These are phyloP conservation scores for Colletotrichum graminicola DNA, from an alignment of 2,329 filamentous ascomycete species.

Conservation along the genomic window DNA sequence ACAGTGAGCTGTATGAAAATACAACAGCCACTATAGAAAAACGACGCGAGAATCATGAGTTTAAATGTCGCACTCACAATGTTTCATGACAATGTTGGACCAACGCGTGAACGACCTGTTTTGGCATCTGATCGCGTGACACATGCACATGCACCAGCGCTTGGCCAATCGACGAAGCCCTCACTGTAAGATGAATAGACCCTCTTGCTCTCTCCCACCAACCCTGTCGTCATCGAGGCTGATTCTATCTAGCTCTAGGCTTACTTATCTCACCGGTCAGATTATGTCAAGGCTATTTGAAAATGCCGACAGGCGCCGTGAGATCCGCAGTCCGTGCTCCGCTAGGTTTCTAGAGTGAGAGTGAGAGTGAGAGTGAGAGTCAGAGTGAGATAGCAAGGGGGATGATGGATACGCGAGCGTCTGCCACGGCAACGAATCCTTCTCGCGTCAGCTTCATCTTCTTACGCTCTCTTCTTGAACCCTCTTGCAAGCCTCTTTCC, in stretches of 20 bases:
- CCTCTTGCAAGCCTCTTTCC: not conserved
- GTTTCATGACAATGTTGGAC: not conserved
- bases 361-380: not conserved
- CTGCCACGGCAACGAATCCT: slow-evolving; percentile 22
- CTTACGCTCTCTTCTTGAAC: not conserved
- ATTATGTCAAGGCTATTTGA: not conserved
- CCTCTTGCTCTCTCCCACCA: not conserved
- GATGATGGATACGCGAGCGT: slow-evolving; percentile 20
- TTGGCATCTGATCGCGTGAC: not conserved
- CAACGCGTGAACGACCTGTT: not conserved
- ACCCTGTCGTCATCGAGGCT: not conserved
- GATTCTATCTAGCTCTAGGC: not conserved
- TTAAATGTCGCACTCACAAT: not conserved
- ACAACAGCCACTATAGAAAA: too few relatives aligned
- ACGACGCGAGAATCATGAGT: not conserved
- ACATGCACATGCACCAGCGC: not conserved
- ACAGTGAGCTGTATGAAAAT: not conserved
- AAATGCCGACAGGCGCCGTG: slow-evolving; percentile 19
- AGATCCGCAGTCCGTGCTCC: slow-evolving; percentile 11
- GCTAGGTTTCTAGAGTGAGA: not conserved
- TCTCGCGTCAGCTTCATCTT: slow-evolving; percentile 17
- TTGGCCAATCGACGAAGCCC: too few relatives aligned
- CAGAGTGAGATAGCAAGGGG: not conserved
- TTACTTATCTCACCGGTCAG: not conserved
- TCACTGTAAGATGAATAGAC: not conserved